Percentiles rank a stretch among this genome's conserved stretches.
phyloP scores from a whole-genome alignment of 805 yeast genomes.

The Starmerella riodocensis region DNA sequence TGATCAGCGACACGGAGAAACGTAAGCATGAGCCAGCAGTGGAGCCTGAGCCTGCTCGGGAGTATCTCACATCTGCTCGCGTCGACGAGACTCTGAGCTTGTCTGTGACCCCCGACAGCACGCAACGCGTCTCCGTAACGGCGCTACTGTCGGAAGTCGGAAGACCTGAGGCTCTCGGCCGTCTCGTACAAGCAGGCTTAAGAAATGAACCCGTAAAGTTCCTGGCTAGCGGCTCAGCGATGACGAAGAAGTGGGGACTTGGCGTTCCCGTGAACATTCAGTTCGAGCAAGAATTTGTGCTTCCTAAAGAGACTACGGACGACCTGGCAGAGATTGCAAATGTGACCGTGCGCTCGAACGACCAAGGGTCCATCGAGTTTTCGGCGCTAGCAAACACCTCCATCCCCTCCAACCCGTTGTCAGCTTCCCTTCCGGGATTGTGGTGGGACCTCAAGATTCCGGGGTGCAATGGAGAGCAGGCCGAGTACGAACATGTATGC shows the following conservation, averaged over 20 bases:
- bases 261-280: slow-evolving; percentile 8
- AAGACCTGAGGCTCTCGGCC: slow-evolving; percentile 12
- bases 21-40: not conserved
- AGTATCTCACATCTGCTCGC: slow-evolving; percentile 1
- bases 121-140: not conserved
- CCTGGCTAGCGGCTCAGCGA: slow-evolving; percentile 9
- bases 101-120: not conserved
- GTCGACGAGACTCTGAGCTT: not conserved
- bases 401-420: slow-evolving; percentile 8
- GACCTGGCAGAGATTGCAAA: slow-evolving; percentile 10
- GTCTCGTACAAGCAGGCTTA: slow-evolving; percentile 5
- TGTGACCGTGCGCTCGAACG: slow-evolving; percentile 1
- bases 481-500: slow-evolving; percentile 10
- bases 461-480: slow-evolving; percentile 20
- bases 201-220: slow-evolving; percentile 5
- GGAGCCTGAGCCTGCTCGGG: slow-evolving; percentile 4
- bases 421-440: slow-evolving; percentile 22
- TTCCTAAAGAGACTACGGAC: slow-evolving; percentile 11
- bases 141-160: slow-evolving; percentile 15
- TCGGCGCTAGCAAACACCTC: slow-evolving; percentile 11
- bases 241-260: slow-evolving; percentile 15
- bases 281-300: not conserved
- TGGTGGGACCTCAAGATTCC: slow-evolving; percentile 23
- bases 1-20: not conserved
- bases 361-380: slow-evolving; percentile 2